Percentiles rank a stretch among this genome's conserved stretches.
These are phyloP conservation scores for Penicillium crustosum DNA, from an alignment of 2,329 filamentous ascomycete genomes.

Conservation along the genomic window DNA sequence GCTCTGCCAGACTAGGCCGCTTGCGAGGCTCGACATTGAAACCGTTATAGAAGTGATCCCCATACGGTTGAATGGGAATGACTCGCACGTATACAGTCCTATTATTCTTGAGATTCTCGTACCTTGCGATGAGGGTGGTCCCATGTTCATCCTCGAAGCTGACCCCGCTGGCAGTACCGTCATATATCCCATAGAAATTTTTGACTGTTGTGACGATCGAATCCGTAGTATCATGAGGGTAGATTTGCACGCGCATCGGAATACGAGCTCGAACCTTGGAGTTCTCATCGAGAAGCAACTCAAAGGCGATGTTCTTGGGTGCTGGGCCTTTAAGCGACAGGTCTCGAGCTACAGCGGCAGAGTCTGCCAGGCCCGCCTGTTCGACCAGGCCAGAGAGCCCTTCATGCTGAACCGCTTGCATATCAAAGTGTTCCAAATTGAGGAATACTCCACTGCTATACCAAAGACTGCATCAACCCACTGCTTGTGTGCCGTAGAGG, in stretches of 20 bases:
- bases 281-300: constrained; percentile 59
- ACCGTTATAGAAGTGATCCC: constrained; percentile 47
- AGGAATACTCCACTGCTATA: constrained; percentile 32
- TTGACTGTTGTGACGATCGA: constrained; percentile 98
- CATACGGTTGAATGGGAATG: constrained; percentile 59
- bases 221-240: constrained; percentile 91
- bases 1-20: constrained; percentile 62
- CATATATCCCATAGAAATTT: constrained; percentile 97
- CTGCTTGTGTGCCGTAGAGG: constrained; percentile 30
- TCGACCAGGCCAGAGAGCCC: constrained; percentile 37
- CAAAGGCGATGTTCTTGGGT: constrained; percentile 64
- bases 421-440: constrained; percentile 32
- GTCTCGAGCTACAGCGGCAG: constrained; percentile 32
- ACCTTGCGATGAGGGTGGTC: constrained; percentile 88
- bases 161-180: constrained; percentile 75
- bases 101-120: constrained; percentile 90
- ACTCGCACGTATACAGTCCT: constrained; percentile 93
- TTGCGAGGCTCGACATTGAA: constrained; percentile 54
- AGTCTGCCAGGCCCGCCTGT: constrained; percentile 28
- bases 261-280: constrained; percentile 61
- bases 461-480: constrained; percentile 36
- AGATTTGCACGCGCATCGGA: constrained; percentile 76
- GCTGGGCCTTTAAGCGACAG: constrained; percentile 40
- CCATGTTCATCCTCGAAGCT: constrained; percentile 91
- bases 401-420: constrained; percentile 39